Evolutionary conservation across 2,329 filamentous ascomycete species (phyloP).

Genomic region (Scedosporium apiospermum): DNA sequence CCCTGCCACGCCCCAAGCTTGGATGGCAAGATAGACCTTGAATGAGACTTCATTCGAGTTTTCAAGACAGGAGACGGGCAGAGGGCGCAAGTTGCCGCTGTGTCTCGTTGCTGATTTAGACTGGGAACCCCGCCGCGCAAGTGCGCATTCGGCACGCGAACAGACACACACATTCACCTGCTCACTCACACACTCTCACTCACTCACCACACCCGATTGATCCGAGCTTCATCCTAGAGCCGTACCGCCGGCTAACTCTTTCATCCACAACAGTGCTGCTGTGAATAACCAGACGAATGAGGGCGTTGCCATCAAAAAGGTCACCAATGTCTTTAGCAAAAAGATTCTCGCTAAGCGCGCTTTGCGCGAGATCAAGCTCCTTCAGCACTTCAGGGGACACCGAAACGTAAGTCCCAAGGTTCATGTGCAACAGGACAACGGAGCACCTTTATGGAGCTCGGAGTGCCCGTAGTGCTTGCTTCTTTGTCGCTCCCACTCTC

Average conservation of each 20-base stretch:
- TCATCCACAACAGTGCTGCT: conserved; percentile 56
- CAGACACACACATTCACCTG: too few species aligned
- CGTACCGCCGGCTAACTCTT: conserved; percentile 5
- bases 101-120: too few species aligned
- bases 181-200: too few species aligned
- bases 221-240: not conserved
- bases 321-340: conserved; percentile 99
- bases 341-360: conserved; percentile 99
- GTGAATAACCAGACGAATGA: conserved; percentile 86
- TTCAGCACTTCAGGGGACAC: conserved; percentile 92
- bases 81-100: too few species aligned
- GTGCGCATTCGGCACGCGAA: too few species aligned
- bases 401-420: conserved; percentile 57
- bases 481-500: too few species aligned
- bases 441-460: not conserved
- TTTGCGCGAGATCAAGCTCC: conserved; percentile 93
- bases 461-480: not conserved
- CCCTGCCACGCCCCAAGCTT: too few species aligned
- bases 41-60: too few species aligned
- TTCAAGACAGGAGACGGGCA: too few species aligned
- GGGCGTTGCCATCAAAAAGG: conserved; percentile 97
- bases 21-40: too few species aligned
- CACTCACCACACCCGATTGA: not conserved
- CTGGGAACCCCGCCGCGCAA: too few species aligned
- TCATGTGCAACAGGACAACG: not conserved